phyloP scores from a whole-genome alignment of 768 basidiomycete genomes.

The Mycena leptocephala region DNA sequence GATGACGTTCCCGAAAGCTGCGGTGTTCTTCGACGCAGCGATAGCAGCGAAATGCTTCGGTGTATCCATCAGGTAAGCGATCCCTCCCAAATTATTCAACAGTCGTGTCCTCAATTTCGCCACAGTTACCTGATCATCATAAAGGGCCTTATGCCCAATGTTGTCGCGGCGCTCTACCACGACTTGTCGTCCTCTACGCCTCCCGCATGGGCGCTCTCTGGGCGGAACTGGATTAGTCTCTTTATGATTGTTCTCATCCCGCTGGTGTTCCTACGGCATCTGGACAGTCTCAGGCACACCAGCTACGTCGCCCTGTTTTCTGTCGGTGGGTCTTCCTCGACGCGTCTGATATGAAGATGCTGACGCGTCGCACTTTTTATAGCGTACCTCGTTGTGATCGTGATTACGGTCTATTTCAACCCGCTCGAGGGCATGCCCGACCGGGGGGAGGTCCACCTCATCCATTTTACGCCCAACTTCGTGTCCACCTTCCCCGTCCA shows the following conservation, averaged over 20 bases:
- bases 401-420: conserved; percentile 85
- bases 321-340: conserved; percentile 73
- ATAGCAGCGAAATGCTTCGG: conserved; percentile 98
- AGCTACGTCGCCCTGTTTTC: conserved; percentile 94
- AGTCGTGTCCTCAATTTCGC: conserved; percentile 1
- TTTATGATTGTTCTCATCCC: conserved; percentile 87
- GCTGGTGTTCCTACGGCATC: conserved; percentile 84
- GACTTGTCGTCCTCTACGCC: conserved; percentile 80
- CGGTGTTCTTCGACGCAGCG: conserved; percentile 92
- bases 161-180: conserved; percentile 87
- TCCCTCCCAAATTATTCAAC: background rate
- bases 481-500: conserved; percentile 93
- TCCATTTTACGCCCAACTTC: conserved; percentile 85
- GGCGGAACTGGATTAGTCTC: conserved; percentile 87
- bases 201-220: conserved; percentile 83
- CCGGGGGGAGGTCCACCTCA: conserved; percentile 77
- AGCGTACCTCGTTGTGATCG: conserved; percentile 88
- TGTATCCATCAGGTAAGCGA: conserved; percentile 88
- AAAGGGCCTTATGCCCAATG: conserved; percentile 94
- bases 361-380: conserved; percentile 19
- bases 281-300: conserved; percentile 92
- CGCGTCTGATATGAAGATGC: background rate
- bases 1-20: conserved; percentile 91
- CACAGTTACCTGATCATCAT: conserved; percentile 92
- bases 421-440: conserved; percentile 77